phyloP scores from a whole-genome alignment of 1,139 yeast species.

The Debaryomycetaceae sp. region DNA sequence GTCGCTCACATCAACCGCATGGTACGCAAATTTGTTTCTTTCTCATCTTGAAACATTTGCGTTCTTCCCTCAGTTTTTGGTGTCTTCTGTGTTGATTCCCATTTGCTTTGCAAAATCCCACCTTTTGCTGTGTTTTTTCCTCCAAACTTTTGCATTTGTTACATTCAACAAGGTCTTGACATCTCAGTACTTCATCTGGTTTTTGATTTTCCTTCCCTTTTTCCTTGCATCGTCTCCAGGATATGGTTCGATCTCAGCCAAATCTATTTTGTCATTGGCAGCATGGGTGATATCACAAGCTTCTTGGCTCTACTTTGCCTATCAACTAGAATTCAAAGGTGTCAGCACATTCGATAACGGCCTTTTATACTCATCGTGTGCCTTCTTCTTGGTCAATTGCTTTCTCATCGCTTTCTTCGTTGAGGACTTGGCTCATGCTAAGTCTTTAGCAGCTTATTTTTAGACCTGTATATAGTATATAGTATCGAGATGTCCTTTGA shows the following conservation, averaged over 20 bases:
- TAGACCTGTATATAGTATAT: slow-evolving; percentile 2
- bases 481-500: neutral
- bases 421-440: slow-evolving; percentile 24
- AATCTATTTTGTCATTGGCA: slow-evolving; percentile 37
- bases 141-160: slow-evolving; percentile 91
- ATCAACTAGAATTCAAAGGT: slow-evolving; percentile 78
- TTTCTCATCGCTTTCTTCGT: slow-evolving; percentile 61
- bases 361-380: slow-evolving; percentile 55
- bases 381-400: slow-evolving; percentile 68
- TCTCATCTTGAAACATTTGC: slow-evolving; percentile 49
- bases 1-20: neutral
- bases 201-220: slow-evolving; percentile 77
- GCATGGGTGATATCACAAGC: slow-evolving; percentile 76
- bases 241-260: slow-evolving; percentile 4
- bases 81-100: slow-evolving; percentile 63
- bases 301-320: slow-evolving; percentile 77
- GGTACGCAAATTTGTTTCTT: slow-evolving; percentile 1
- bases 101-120: slow-evolving; percentile 50
- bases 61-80: slow-evolving; percentile 74
- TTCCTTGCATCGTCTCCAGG: slow-evolving; percentile 44
- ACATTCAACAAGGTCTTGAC: slow-evolving; percentile 93
- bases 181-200: slow-evolving; percentile 93
- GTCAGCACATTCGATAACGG: slow-evolving; percentile 59
- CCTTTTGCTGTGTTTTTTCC: slow-evolving; percentile 62
- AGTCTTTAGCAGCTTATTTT: neutral